phyloP scores from a whole-genome alignment of 1,139 yeast genomes.

The Geotrichum candidum region DNA sequence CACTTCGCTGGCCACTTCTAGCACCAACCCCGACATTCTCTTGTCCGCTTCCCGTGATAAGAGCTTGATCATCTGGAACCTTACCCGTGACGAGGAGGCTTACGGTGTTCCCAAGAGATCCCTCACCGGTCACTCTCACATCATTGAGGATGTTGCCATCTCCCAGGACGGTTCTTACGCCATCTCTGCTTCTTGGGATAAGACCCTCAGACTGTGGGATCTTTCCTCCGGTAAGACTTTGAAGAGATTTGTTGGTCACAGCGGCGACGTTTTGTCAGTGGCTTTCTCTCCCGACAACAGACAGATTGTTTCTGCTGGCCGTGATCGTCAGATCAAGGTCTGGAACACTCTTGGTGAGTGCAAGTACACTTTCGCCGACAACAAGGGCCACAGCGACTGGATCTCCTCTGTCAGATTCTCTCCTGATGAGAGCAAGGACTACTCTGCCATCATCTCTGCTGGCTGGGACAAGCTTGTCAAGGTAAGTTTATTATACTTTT shows the following conservation, averaged over 20 bases:
- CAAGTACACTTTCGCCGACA: constrained; percentile 70
- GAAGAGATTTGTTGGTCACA: constrained; percentile 97
- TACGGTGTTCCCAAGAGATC: constrained; percentile 98
- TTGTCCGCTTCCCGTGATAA: constrained; percentile 99
- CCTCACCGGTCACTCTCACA: constrained; percentile 97
- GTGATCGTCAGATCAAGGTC: constrained; percentile 98
- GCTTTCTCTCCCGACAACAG: constrained; percentile 95
- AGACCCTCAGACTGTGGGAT: constrained; percentile 98
- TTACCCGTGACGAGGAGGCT: constrained; percentile 94
- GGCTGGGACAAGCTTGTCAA: constrained; percentile 98
- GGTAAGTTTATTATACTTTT: constrained; percentile 29
- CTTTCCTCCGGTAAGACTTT: constrained; percentile 89
- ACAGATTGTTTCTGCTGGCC: constrained; percentile 97
- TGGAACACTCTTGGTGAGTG: constrained; percentile 99
- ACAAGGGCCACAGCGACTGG: constrained; percentile 95
- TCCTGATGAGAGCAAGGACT: constrained; percentile 53
- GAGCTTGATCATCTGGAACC: constrained; percentile 96
- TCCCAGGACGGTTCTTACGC: constrained; percentile 98
- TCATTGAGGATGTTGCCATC: constrained; percentile 95
- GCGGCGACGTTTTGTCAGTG: constrained; percentile 93
- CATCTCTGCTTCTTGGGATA: constrained; percentile 98
- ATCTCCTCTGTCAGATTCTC: constrained; percentile 96
- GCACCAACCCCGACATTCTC: constrained; percentile 96
- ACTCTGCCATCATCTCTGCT: constrained; percentile 85
- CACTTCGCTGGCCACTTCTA: constrained; percentile 96